Evolutionary conservation across 179 eudicot species (phyloP).

Genomic region (Drosera spatulata): DNA sequence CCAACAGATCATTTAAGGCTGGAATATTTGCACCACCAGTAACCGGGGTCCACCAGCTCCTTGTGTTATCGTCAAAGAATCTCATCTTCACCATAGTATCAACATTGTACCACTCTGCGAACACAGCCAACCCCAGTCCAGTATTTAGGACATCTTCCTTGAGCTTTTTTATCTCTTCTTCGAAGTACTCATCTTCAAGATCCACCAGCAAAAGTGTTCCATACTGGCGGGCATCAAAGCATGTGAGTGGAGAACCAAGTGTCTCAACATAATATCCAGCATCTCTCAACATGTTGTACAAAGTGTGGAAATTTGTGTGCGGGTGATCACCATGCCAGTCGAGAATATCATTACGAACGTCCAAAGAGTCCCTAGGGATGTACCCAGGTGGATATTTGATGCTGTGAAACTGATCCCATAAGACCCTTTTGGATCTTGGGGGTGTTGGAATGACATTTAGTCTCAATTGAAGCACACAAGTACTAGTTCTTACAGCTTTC

Average conservation of each 20-base stretch:
- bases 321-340: conserved; percentile 99
- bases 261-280: conserved; percentile 87
- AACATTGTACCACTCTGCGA: conserved; percentile 96
- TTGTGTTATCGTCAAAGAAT: conserved; percentile 89
- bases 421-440: conserved; percentile 60
- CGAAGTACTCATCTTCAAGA: conserved; percentile 93
- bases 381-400: conserved; percentile 98
- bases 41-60: conserved; percentile 98
- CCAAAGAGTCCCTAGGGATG: conserved; percentile 96
- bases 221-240: conserved; percentile 88
- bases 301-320: conserved; percentile 88
- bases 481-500: conserved; percentile 45
- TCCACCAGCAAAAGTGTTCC: conserved; percentile 93
- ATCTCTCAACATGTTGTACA: conserved; percentile 92
- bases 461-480: conserved; percentile 70
- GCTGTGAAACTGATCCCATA: conserved; percentile 98
- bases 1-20: conserved; percentile 89
- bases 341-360: conserved; percentile 93
- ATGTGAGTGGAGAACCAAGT: conserved; percentile 97
- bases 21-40: conserved; percentile 94
- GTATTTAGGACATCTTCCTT: conserved; percentile 60
- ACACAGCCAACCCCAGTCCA: conserved; percentile 79
- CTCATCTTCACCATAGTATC: conserved; percentile 95
- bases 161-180: conserved; percentile 75
- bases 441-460: conserved; percentile 84